Evolutionary conservation across 768 basidiomycete genomes (phyloP).

Genomic region (Pleurotus pulmonarius): DNA sequence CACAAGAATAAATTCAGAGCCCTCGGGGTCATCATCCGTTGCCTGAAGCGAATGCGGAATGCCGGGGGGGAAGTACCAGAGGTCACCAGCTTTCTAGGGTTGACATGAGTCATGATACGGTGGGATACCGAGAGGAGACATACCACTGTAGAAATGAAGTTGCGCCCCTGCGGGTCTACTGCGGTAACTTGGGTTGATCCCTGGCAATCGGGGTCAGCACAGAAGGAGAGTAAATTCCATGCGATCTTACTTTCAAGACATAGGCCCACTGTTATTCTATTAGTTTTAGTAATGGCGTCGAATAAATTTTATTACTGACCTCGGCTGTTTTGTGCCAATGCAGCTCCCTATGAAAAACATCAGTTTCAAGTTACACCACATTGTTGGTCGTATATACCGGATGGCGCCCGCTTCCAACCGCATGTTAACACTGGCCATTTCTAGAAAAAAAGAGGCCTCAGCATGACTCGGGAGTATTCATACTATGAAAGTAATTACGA

Average conservation of each 20-base stretch:
- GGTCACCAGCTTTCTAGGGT: slow-evolving; percentile 29
- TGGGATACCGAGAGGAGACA: slow-evolving; percentile 10
- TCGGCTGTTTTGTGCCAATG: slow-evolving; percentile 53
- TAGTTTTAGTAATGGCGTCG: slow-evolving; percentile 8
- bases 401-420: slow-evolving; percentile 46
- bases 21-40: slow-evolving; percentile 38
- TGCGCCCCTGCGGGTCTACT: slow-evolving; percentile 43
- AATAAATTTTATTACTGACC: slow-evolving; percentile 18
- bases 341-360: slow-evolving; percentile 34
- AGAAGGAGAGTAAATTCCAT: neutral
- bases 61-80: slow-evolving; percentile 62
- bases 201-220: slow-evolving; percentile 17
- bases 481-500: slow-evolving; percentile 25
- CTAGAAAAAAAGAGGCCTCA: slow-evolving; percentile 5
- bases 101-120: neutral
- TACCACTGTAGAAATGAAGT: slow-evolving; percentile 48
- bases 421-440: slow-evolving; percentile 52
- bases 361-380: slow-evolving; percentile 10
- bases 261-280: slow-evolving; percentile 44
- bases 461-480: neutral
- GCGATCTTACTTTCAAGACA: slow-evolving; percentile 34
- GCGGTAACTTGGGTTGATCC: slow-evolving; percentile 46
- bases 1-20: slow-evolving; percentile 49
- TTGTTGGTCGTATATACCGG: slow-evolving; percentile 25
- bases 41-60: slow-evolving; percentile 56